Evolutionary conservation across 306 rosid species (phyloP).

Genomic region (Fragaria ananassa): DNA sequence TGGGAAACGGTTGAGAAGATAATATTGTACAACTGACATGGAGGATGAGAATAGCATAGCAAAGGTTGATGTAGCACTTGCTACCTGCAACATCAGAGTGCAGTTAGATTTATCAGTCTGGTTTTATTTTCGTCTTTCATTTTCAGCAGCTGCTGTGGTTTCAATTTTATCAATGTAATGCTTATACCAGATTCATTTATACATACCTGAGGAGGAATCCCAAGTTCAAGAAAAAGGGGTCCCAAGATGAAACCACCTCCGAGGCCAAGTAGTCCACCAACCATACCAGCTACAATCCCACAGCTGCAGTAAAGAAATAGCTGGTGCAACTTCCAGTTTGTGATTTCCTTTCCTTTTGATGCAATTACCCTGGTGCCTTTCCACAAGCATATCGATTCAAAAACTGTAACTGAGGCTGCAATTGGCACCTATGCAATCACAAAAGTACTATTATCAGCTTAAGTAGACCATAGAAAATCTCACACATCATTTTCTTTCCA

Average conservation of each 20-base stretch:
- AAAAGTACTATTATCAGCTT: background rate
- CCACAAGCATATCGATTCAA: conserved; percentile 61
- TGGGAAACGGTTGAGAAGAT: conserved; percentile 69
- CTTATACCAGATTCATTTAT: background rate
- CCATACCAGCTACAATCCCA: conserved; percentile 73
- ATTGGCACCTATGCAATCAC: conserved; percentile 49
- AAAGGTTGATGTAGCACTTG: conserved; percentile 81
- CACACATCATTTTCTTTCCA: background rate
- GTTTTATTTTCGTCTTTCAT: background rate
- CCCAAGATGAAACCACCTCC: conserved; percentile 87
- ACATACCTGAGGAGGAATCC: conserved; percentile 78
- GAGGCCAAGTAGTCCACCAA: conserved; percentile 75
- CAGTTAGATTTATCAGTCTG: background rate
- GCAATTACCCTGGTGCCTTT: conserved; percentile 70
- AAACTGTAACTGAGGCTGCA: conserved; percentile 62
- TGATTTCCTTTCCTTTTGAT: conserved; percentile 71
- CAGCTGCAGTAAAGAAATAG: conserved; percentile 52
- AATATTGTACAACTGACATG: conserved; percentile 75
- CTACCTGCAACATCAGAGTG: conserved; percentile 45
- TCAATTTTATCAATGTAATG: background rate
- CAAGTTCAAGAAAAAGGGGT: conserved; percentile 76
- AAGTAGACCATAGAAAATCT: background rate
- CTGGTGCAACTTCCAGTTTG: conserved; percentile 67
- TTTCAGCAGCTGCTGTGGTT: background rate
- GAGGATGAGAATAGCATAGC: conserved; percentile 74